phyloP scores from a whole-genome alignment of 768 basidiomycete species.

The Tephrocybe sp. region DNA sequence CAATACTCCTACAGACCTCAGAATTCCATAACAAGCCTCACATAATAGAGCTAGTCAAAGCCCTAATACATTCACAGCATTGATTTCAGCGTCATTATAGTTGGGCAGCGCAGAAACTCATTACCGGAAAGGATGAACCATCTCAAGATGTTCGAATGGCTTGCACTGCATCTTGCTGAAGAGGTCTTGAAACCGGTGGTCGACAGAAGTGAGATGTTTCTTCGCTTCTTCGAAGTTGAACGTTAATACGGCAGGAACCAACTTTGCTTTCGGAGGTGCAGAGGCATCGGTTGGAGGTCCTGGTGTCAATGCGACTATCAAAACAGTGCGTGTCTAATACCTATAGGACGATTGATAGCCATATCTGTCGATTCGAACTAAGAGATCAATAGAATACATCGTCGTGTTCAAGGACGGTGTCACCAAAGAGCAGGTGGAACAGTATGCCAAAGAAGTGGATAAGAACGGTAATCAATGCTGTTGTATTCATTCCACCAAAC shows the following conservation, averaged over 20 bases:
- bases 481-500: too few species aligned
- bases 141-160: constrained; percentile 73
- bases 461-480: constrained; percentile 32
- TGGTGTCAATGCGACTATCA: not conserved
- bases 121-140: constrained; percentile 81
- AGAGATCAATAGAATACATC: constrained; percentile 40
- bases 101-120: constrained; percentile 1
- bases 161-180: constrained; percentile 67
- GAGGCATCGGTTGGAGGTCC: constrained; percentile 2
- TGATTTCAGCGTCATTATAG: not conserved
- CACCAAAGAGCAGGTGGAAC: constrained; percentile 36
- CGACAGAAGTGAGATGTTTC: constrained; percentile 61
- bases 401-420: constrained; percentile 52
- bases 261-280: constrained; percentile 17
- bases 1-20: not conserved
- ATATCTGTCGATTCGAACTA: not conserved
- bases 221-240: constrained; percentile 82
- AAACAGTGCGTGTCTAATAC: too few species aligned
- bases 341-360: not conserved
- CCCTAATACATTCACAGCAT: constrained; percentile 35
- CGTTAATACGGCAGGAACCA: constrained; percentile 68
- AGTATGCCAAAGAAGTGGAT: constrained; percentile 37
- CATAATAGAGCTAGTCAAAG: constrained; percentile 71
- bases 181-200: constrained; percentile 67
- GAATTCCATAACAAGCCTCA: constrained; percentile 34